Evolutionary conservation across 768 basidiomycete species (phyloP), one percentile per base, ranked within the genome.

Genomic region (Crepidotus variabilis): DNA sequence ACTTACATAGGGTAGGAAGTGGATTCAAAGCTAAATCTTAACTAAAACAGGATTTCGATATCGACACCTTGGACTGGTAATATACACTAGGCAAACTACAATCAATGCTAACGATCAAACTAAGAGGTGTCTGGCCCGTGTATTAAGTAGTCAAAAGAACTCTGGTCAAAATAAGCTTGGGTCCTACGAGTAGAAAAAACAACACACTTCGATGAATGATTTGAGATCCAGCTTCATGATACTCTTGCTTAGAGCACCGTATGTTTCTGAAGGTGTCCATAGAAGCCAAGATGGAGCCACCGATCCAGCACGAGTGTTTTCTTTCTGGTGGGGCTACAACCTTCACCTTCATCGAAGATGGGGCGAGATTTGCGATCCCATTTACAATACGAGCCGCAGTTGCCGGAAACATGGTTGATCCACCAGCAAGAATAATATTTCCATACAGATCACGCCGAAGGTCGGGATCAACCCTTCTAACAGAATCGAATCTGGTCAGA

Each of bases 261-360:
- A 95, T 76, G 71, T 94, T 94, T 79, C 95, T 93, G 94, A 96
- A 96, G 63, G 94, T 95, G 68, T 85, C 88, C 50, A 97, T 82
- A 33, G 92, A 94, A 46, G 93, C 94, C 63, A 91, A 75, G 65
- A 90, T 91, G 43, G 87, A 88, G 57, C 88, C 89, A 76, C 89
- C 89, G 64, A 94, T 94, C 91, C 94, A 97, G 74, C 95, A 93
- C 54, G 91, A 93, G 82, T 94, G 93, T 72, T 92, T 96, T 65
- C 93, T 80, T 79, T 96, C 93, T 54, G 93, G 92, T 50, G 94
- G 93, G 57, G 93, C 90, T 57, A 92, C 88, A 56, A 94, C 92
- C 85, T 92, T 94, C 77, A 93, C 88, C 85, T 94, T 95, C 89
- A 95, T 89, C 75, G 87, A 90, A 55, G 89, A 81, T 23, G 94